Conservation (phyloP, 2,329 filamentous ascomycete genomes). For the Davidsoniella neocaledoniae region DNA sequence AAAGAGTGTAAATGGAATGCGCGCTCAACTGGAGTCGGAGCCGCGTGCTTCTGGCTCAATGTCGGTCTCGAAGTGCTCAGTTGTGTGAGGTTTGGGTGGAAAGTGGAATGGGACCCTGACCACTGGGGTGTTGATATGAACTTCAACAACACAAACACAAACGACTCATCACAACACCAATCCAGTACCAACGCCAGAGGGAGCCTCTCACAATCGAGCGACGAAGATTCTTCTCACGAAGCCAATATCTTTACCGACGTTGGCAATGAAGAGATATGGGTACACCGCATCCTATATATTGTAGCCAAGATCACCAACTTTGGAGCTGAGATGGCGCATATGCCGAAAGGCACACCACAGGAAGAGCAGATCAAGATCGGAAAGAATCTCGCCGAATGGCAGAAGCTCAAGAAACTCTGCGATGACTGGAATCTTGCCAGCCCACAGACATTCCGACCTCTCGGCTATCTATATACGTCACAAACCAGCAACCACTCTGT, state of each 20-base stretch:
- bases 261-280: slow-evolving; percentile 68
- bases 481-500: slow-evolving; percentile 52
- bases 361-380: slow-evolving; percentile 48
- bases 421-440: slow-evolving; percentile 66
- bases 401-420: slow-evolving; percentile 60
- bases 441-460: slow-evolving; percentile 73
- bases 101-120: slow-evolving; percentile 75
- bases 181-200: too few relatives aligned
- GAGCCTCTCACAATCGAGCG: neutral
- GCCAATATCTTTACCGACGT: slow-evolving; percentile 1
- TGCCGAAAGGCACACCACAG: slow-evolving; percentile 33
- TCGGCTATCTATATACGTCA: slow-evolving; percentile 56
- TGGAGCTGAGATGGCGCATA: slow-evolving; percentile 34
- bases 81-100: slow-evolving; percentile 76
- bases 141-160: slow-evolving; percentile 25
- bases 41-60: slow-evolving; percentile 89
- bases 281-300: slow-evolving; percentile 76
- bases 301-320: slow-evolving; percentile 79
- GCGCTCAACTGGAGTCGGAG: slow-evolving; percentile 58
- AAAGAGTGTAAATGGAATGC: slow-evolving; percentile 85
- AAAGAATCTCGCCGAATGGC: slow-evolving; percentile 59
- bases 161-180: neutral
- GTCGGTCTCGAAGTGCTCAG: slow-evolving; percentile 79
- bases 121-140: slow-evolving; percentile 77
- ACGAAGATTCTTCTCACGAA: slow-evolving; percentile 21